These are phyloP conservation scores for Salvia miltiorrhiza DNA, from an alignment of 257 asterid species.

Conservation along the genomic window DNA sequence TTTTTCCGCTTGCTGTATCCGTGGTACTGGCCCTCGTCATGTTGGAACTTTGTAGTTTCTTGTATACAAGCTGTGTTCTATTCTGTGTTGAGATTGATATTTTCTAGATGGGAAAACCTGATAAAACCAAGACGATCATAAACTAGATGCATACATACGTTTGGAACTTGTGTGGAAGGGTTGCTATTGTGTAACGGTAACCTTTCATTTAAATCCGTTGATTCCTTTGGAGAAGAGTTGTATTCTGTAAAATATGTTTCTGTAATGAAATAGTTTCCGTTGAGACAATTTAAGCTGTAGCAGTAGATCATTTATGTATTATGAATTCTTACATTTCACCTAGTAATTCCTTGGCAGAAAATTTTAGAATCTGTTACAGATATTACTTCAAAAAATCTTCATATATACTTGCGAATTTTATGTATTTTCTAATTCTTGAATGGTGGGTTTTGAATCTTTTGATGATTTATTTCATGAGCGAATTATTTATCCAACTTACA, in stretches of 20 bases:
- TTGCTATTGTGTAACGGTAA: background rate
- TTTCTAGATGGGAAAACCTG: slow-evolving; percentile 58
- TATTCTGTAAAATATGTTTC: slow-evolving; percentile 20
- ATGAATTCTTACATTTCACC: background rate
- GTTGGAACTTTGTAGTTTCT: slow-evolving; percentile 79
- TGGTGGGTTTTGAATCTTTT: no score
- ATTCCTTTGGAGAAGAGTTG: slow-evolving; percentile 12
- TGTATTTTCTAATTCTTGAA: no score
- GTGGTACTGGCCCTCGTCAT: slow-evolving; percentile 97
- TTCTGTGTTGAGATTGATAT: slow-evolving; percentile 50
- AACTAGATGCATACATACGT: background rate
- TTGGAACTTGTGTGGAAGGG: background rate
- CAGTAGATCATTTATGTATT: background rate
- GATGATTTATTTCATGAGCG: no score
- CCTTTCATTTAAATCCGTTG: background rate
- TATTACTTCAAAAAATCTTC: no score
- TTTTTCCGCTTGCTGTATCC: slow-evolving; percentile 86
- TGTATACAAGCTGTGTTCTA: slow-evolving; percentile 62
- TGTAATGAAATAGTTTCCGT: slow-evolving; percentile 2
- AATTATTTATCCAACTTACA: no score
- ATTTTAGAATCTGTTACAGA: background rate
- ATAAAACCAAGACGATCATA: slow-evolving; percentile 40
- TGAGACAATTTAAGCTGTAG: background rate
- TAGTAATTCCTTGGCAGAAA: background rate
- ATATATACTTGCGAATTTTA: no score